Base-by-base conservation (phyloP, 768 basidiomycete genomes). In the Amanita inopinata region DNA sequence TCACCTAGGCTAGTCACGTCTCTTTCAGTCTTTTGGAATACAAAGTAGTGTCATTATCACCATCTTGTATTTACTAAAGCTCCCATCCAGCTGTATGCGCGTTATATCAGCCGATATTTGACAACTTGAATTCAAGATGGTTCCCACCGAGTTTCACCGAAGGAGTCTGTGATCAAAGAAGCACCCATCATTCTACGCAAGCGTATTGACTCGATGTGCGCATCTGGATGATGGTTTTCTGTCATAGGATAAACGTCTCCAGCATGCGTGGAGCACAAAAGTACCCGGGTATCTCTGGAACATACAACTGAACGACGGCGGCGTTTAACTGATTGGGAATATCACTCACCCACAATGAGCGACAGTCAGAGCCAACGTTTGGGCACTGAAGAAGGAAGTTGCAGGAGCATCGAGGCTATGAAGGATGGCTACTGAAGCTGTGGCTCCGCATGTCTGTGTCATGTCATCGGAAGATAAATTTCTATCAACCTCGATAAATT, bases 181-280 rank as follows among this genome's bases (percentile, higher is more conserved):
- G 83, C 82, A 8, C 91, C 85, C 78, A 88, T 91, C 78, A 91
- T 86, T 41, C 86, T 73, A 23, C 93, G 74, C 41, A 99, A 64
- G 33, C 96, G 71, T 33, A 78, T 79, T 22, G 86, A 77, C 58
- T 99, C 96, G 7, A 87, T 71, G 24, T 80, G 80, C 17, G 88
- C 74, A 52, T 98, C 94, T n/a, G 91, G 84, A 57, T 97, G 94
- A 56, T 99, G 96, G 20, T 78, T 82, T 63, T 97, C 90, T 0
- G 96, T 96, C 75, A 98, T 85, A 1, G 88, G 75, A 34, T 73
- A 64, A n/a, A 81, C 87, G 33, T 69, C 63, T 1, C 91, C 92
- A 22, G 73, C 76, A 14, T 80, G 63, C 0, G 80, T 78, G 4
- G 82, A 71, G 46, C 88, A 88, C 30, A 99, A 63, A 9, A 98